Conservation (phyloP, 1,284 basidiomycete species). For the Pseudozyma pruni region DNA sequence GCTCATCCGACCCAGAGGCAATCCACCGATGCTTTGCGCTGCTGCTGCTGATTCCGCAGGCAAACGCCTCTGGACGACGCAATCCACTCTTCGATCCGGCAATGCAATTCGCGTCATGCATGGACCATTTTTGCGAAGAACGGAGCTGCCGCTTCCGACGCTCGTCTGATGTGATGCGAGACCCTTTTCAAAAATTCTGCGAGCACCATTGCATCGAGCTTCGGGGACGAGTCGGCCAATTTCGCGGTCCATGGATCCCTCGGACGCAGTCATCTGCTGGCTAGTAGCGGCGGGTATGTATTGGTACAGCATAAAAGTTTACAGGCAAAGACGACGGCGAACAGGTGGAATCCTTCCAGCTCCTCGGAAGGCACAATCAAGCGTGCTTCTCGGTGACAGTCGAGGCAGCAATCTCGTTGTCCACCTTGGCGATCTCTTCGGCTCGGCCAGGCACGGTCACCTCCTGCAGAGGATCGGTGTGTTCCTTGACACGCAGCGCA, state of each 20-base stretch:
- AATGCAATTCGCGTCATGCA: constrained; percentile 13
- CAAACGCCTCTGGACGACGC: too few species aligned
- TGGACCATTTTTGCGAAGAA: neutral
- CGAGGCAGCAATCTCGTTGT: constrained; percentile 7
- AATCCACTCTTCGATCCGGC: neutral
- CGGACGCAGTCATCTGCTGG: neutral
- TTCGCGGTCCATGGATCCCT: neutral
- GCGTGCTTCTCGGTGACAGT: constrained; percentile 21
- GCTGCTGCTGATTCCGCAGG: too few species aligned
- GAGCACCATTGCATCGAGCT: too few species aligned
- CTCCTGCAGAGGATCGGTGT: constrained; percentile 48
- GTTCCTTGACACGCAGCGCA: constrained; percentile 47
- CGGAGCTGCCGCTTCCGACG: constrained; percentile 36
- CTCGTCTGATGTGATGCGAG: constrained; percentile 12
- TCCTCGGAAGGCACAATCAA: too few species aligned
- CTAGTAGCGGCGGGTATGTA: constrained; percentile 6
- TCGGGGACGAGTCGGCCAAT: constrained; percentile 9
- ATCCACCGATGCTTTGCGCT: too few species aligned
- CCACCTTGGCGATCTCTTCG: constrained; percentile 42
- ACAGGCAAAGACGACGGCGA: too few species aligned
- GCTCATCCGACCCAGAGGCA: neutral
- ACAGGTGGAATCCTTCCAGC: too few species aligned
- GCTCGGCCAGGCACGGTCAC: constrained; percentile 53
- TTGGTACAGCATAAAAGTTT: constrained; percentile 1
- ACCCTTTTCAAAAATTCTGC: neutral